Evolutionary conservation across 116 monocot genomes (phyloP).

Genomic region (Iris pallida): DNA sequence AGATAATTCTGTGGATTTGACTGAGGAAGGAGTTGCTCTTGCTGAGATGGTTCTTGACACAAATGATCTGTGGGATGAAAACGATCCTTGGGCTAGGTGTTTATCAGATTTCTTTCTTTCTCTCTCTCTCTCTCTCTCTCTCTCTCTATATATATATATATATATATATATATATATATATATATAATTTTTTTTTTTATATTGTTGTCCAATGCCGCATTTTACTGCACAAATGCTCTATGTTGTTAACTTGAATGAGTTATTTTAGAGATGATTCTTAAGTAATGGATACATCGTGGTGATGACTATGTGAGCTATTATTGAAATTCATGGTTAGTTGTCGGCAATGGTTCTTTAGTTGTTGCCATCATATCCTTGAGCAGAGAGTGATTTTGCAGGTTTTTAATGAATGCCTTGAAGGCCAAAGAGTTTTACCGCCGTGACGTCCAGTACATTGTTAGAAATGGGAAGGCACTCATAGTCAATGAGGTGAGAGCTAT

Average conservation of each 20-base stretch:
- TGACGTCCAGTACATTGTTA: constrained; percentile 98
- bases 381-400: constrained; percentile 29
- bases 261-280: too few species aligned
- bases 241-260: too few species aligned
- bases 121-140: background rate
- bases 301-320: too few species aligned
- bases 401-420: constrained; percentile 96
- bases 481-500: constrained; percentile 77
- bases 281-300: too few species aligned
- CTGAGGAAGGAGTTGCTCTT: constrained; percentile 86
- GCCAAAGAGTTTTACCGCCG: constrained; percentile 94
- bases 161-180: too few species aligned
- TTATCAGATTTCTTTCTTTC: constrained; percentile 5
- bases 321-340: too few species aligned
- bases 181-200: background rate
- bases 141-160: background rate
- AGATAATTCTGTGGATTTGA: constrained; percentile 87
- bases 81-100: constrained; percentile 99
- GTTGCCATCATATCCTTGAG: background rate
- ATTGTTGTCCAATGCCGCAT: too few species aligned
- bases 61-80: constrained; percentile 99
- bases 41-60: constrained; percentile 94
- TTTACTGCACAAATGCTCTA: too few species aligned
- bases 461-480: constrained; percentile 92
- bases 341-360: background rate